Conservation (phyloP, 306 rosid genomes). For the Acacia acuminata region DNA sequence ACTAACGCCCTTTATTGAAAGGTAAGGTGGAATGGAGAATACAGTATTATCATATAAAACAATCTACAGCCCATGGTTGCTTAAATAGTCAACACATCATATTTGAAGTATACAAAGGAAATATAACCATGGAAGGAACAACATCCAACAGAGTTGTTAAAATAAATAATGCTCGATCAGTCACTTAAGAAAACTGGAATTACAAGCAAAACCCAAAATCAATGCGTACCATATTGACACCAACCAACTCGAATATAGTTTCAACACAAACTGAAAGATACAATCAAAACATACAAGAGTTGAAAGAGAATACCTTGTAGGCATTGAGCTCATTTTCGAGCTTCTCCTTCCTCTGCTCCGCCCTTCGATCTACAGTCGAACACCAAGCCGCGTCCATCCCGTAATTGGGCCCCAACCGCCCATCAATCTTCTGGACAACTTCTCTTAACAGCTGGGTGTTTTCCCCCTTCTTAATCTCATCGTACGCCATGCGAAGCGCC, state of each 20-base stretch:
- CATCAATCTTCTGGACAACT: constrained; percentile 73
- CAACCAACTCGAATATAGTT: not conserved
- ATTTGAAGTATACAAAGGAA: not conserved
- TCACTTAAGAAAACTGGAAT: not conserved
- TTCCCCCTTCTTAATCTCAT: constrained; percentile 98
- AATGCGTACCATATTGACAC: not conserved
- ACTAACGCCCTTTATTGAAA: not conserved
- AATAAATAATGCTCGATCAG: not conserved
- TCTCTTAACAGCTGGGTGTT: constrained; percentile 81
- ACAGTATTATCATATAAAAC: not conserved
- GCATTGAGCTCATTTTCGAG: constrained; percentile 97
- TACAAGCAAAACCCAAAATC: not conserved
- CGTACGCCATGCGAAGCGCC: constrained; percentile 94
- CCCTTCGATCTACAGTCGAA: constrained; percentile 70
- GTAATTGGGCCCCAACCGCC: constrained; percentile 66
- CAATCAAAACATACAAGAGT: not conserved
- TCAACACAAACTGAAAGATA: not conserved
- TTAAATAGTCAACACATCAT: not conserved
- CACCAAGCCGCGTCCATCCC: constrained; percentile 75
- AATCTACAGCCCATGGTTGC: not conserved
- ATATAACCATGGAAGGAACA: not conserved
- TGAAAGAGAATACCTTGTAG: constrained; percentile 57
- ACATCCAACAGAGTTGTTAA: too few species aligned
- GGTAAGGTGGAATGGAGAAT: not conserved
- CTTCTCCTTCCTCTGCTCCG: constrained; percentile 92